Percentiles rank a stretch among this genome's conserved stretches.
These are phyloP conservation scores for Mycena capillaripes DNA, from an alignment of 768 basidiomycete genomes.

Conservation along the genomic window DNA sequence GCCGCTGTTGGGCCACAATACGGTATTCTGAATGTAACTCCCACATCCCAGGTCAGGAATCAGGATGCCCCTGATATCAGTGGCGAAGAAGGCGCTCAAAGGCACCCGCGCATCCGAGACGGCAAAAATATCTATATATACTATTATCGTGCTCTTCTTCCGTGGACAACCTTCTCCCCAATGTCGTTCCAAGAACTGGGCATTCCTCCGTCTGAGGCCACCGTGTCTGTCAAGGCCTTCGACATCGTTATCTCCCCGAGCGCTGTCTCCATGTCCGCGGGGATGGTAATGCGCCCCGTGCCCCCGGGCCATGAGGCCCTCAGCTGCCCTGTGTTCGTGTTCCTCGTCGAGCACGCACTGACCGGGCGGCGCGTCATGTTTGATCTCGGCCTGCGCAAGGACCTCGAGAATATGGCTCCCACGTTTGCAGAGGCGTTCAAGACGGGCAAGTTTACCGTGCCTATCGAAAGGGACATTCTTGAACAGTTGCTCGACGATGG, in stretches of 20 bases:
- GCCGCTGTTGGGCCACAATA: no score
- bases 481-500: slow-evolving; percentile 34
- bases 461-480: slow-evolving; percentile 28
- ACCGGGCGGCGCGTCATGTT: slow-evolving; percentile 35
- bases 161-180: no score
- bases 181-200: not conserved
- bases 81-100: no score
- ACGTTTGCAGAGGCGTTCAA: slow-evolving; percentile 5
- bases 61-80: no score
- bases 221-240: slow-evolving; percentile 34
- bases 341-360: slow-evolving; percentile 37
- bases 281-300: slow-evolving; percentile 30
- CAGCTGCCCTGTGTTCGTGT: slow-evolving; percentile 31
- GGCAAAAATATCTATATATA: no score
- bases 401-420: slow-evolving; percentile 34
- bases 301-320: slow-evolving; percentile 32
- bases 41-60: no score
- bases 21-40: no score
- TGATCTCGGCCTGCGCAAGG: slow-evolving; percentile 38
- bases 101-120: no score
- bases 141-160: no score
- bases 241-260: slow-evolving; percentile 14
- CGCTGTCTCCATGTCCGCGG: slow-evolving; percentile 22
- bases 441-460: not conserved
- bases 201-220: not conserved